Evolutionary conservation across 1,284 basidiomycete genomes (phyloP).

Genomic region (Cryptococcus sp.): DNA sequence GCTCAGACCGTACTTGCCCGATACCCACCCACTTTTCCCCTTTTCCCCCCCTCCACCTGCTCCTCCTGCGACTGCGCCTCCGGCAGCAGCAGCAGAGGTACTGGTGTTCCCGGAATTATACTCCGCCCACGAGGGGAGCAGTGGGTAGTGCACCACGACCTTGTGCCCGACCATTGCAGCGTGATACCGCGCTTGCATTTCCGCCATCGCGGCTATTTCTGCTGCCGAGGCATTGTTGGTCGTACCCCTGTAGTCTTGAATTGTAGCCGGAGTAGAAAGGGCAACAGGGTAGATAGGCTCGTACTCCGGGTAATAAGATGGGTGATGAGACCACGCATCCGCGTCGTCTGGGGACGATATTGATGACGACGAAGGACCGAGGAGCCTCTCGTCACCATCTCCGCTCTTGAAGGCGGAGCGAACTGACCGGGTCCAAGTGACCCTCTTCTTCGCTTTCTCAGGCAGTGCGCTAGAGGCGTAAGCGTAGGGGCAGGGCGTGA

Average conservation of each 20-base stretch:
- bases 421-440: constrained; percentile 6
- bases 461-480: not conserved
- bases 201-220: constrained; percentile 13
- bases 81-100: not conserved
- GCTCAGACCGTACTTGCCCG: constrained; percentile 1
- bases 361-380: too few relatives aligned
- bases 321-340: constrained; percentile 33
- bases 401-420: not conserved
- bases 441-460: constrained; percentile 8
- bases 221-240: not conserved
- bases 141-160: constrained; percentile 36
- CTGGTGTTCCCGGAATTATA: constrained; percentile 4
- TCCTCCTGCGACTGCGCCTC: not conserved
- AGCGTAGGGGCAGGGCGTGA: constrained; percentile 2
- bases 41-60: not conserved
- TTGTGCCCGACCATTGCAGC: constrained; percentile 22
- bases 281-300: constrained; percentile 20
- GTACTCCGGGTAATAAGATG: constrained; percentile 41
- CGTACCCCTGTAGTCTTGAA: not conserved
- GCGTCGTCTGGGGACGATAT: too few relatives aligned
- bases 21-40: constrained; percentile 24
- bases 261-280: not conserved
- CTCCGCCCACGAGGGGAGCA: constrained; percentile 32
- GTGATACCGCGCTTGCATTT: constrained; percentile 23
- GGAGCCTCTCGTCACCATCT: too few relatives aligned